Percentiles rank a stretch among this genome's conserved stretches.
Conservation (phyloP, 371 early-diverging fungal species). For the Rhizopus stolonifer region DNA sequence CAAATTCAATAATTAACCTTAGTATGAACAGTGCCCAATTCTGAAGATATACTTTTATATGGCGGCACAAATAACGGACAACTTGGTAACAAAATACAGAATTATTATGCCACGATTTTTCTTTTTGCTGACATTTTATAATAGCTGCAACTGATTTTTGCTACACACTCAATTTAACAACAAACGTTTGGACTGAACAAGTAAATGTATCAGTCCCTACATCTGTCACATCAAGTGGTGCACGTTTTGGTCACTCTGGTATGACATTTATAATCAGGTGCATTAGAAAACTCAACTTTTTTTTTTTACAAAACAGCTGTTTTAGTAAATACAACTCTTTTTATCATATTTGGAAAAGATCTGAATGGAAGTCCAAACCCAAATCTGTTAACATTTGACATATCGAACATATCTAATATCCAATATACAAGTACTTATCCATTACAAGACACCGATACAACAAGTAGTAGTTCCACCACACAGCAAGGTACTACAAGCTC, state of each 20-base stretch:
- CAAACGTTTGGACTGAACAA: constrained; percentile 2
- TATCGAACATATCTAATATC: background rate
- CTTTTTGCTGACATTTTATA: background rate
- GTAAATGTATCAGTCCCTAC: constrained; percentile 1
- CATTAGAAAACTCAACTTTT: background rate
- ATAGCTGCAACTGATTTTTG: constrained; percentile 13
- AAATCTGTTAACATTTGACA: constrained; percentile 1
- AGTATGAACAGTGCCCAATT: constrained; percentile 10
- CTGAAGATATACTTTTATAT: constrained; percentile 11
- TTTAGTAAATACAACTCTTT: constrained; percentile 2
- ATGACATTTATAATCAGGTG: background rate
- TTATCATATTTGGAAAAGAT: constrained; percentile 8
- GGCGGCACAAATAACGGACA: constrained; percentile 9
- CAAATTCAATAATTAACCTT: background rate
- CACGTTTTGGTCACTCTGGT: constrained; percentile 6
- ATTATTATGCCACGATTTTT: background rate
- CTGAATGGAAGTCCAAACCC: background rate
- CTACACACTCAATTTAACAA: constrained; percentile 7
- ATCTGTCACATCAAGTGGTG: background rate
- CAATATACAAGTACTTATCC: background rate
- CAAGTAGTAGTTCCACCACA: too few relatives aligned
- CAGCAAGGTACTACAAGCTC: too few relatives aligned
- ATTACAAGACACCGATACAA: background rate
- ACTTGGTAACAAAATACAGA: background rate
- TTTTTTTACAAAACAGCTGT: background rate